Evolutionary conservation across 495 filamentous ascomycete genomes (phyloP), one percentile per base, ranked within the genome.

Genomic region (Geoglossum glabrum): DNA sequence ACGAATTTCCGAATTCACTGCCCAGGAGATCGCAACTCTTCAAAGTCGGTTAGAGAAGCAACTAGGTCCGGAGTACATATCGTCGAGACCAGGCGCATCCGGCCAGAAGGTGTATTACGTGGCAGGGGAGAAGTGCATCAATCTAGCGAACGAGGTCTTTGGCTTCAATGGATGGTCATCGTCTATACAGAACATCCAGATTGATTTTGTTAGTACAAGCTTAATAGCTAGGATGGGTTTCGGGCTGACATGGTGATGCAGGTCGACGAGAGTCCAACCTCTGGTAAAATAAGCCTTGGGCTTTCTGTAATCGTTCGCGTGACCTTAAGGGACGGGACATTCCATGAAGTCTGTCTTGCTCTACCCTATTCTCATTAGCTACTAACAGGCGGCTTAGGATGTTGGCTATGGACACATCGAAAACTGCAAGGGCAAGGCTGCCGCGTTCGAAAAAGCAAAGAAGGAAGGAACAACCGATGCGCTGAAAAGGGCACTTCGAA

Each of bases 121-220:
- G 30, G 79, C 85, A 11, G 88, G 86, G 6, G 88, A 97, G 62
- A 97, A 97, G 71, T 86, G 81, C 67, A 97, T 99, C 62, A 85
- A 84, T 55, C 82, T 99, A 36, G 92, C 92, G 34, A 99, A 99
- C 64, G 88, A 99, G 63, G 85, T 97, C 3, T 96, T 99, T 70
- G 92, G 92, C 9, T 99, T 99, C 73, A 96, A 97, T 70, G 92
- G 92, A 47, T 99, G 92, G 92, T 93, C 86, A 13, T 92, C 85
- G 56, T 78, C 80, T 47, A 93, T 99, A 54, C 83, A 85, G 65
- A 83, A 88, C 61, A 82, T 94, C 19, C 82, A 90, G 64, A 83
- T 96, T 54, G 92, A 98, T 67, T 97, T 88, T 69, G 87, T 93
- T 67, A 57, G 76, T 45, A 3, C 40, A 66, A 30, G 34, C 7